phyloP scores from a whole-genome alignment of 2,329 filamentous ascomycete genomes.

The Paraconiothyrium sp. region DNA sequence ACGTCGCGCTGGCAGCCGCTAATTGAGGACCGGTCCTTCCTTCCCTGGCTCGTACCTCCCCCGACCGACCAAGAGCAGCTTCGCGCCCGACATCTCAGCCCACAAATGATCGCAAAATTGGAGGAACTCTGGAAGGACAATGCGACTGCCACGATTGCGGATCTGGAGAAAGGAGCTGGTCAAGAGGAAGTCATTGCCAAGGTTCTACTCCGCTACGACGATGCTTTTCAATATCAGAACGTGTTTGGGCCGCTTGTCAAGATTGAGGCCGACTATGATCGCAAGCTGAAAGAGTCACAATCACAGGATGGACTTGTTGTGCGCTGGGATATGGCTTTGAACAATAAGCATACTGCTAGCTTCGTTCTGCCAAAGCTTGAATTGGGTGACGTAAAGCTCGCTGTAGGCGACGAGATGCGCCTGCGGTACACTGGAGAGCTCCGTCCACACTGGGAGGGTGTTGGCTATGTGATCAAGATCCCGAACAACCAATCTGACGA shows the following conservation, averaged over 20 bases:
- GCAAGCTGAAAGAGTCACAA: slow-evolving; percentile 97
- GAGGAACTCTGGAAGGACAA: slow-evolving; percentile 99
- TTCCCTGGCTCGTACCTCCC: slow-evolving; percentile 89
- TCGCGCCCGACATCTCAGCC: slow-evolving; percentile 89
- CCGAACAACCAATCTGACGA: slow-evolving; percentile 99
- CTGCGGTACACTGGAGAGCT: slow-evolving; percentile 96
- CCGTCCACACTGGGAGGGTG: slow-evolving; percentile 91
- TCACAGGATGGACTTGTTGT: slow-evolving; percentile 95
- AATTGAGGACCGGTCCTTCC: slow-evolving; percentile 94
- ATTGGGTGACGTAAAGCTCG: slow-evolving; percentile 95
- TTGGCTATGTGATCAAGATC: slow-evolving; percentile 99
- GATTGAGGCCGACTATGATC: slow-evolving; percentile 99
- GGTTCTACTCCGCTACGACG: slow-evolving; percentile 92
- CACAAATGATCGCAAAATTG: slow-evolving; percentile 93
- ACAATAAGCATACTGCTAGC: slow-evolving; percentile 96
- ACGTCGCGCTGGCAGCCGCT: slow-evolving; percentile 97
- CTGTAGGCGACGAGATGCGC: slow-evolving; percentile 98
- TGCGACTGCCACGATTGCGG: slow-evolving; percentile 83
- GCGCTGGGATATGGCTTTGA: slow-evolving; percentile 92
- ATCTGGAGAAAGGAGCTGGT: slow-evolving; percentile 88
- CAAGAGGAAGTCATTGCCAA: slow-evolving; percentile 96
- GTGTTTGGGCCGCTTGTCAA: slow-evolving; percentile 98
- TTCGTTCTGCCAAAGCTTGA: slow-evolving; percentile 98
- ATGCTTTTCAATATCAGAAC: slow-evolving; percentile 98
- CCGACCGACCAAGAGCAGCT: slow-evolving; percentile 96